Evolutionary conservation across 2,329 filamentous ascomycete genomes (phyloP).

Genomic region (Hansfordia pulvinata): DNA sequence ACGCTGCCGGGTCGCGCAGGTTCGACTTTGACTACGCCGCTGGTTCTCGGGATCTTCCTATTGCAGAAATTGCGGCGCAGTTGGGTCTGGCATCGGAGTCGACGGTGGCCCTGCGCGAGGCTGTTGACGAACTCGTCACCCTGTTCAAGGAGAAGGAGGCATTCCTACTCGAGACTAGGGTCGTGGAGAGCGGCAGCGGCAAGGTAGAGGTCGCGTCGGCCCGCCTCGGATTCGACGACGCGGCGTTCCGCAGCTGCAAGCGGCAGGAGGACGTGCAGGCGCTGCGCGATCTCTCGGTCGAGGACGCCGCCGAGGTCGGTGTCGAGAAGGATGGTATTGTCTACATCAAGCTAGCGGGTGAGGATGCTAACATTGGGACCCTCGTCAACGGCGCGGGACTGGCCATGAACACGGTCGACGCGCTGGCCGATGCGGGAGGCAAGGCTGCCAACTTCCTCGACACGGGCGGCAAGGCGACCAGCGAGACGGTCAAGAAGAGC

Average conservation of each 20-base stretch:
- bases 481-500: conserved; percentile 62
- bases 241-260: conserved; percentile 47
- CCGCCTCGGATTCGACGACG: conserved; percentile 56
- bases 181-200: conserved; percentile 23
- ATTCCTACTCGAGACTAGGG: conserved; percentile 39
- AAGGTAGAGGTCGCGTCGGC: conserved; percentile 36
- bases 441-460: conserved; percentile 74
- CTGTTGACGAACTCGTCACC: conserved; percentile 39
- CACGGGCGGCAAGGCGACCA: conserved; percentile 78
- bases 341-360: conserved; percentile 46
- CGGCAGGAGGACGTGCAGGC: conserved; percentile 47
- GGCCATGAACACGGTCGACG: conserved; percentile 84
- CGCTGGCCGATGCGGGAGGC: conserved; percentile 54
- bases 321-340: conserved; percentile 63
- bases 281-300: conserved; percentile 34
- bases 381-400: conserved; percentile 82
- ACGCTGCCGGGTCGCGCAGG: conserved; percentile 27
- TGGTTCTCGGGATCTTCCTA: conserved; percentile 28
- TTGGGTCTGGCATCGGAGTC: conserved; percentile 35
- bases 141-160: conserved; percentile 55
- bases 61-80: conserved; percentile 27
- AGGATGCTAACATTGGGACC: conserved; percentile 53
- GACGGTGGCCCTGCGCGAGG: conserved; percentile 25
- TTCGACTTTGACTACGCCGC: conserved; percentile 49
- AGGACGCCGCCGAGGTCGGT: conserved; percentile 43